Conservation (phyloP, 148 eudicot genomes). For the Persicaria maculosa region DNA sequence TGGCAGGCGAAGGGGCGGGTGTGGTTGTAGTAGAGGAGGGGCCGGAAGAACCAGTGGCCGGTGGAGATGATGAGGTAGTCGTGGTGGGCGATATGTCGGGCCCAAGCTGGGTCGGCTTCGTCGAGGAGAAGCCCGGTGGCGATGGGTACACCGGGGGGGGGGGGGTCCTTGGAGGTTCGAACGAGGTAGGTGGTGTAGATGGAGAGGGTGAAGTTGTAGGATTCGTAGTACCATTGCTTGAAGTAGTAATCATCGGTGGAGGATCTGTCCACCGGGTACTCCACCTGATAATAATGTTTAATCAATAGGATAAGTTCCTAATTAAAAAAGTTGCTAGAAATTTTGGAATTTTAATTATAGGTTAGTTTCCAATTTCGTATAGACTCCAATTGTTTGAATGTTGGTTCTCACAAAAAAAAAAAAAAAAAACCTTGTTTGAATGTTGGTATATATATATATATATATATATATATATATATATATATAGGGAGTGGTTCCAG, state of each 20-base stretch:
- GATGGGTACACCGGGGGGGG: slow-evolving; percentile 31
- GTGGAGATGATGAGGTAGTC: slow-evolving; percentile 51
- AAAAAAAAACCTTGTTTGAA: no score
- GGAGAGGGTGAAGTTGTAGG: slow-evolving; percentile 55
- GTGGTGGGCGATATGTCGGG: slow-evolving; percentile 27
- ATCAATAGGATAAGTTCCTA: no score
- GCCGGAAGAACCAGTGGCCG: slow-evolving; percentile 67
- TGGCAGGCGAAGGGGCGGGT: slow-evolving; percentile 51
- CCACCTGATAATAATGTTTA: no score
- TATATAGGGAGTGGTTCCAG: no score
- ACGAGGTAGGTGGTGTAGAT: slow-evolving; percentile 68
- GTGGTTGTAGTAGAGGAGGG: slow-evolving; percentile 57
- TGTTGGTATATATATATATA: no score
- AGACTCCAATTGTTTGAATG: no score
- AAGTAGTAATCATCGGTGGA: slow-evolving; percentile 3
- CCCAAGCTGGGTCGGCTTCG: slow-evolving; percentile 53
- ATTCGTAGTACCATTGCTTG: slow-evolving; percentile 54
- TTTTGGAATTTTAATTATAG: no score
- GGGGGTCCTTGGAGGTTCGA: slow-evolving; percentile 50
- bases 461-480: no score
- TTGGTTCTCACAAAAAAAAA: no score
- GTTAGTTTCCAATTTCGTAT: no score
- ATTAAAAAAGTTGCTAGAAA: no score
- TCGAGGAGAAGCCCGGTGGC: slow-evolving; percentile 60
- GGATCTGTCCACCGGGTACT: no score